A percentile compares a stretch with the other conserved stretches of the same genome.
These are phyloP conservation scores for Pythium chondricola DNA, from an alignment of 352 stramenopile genomes.

Conservation along the genomic window DNA sequence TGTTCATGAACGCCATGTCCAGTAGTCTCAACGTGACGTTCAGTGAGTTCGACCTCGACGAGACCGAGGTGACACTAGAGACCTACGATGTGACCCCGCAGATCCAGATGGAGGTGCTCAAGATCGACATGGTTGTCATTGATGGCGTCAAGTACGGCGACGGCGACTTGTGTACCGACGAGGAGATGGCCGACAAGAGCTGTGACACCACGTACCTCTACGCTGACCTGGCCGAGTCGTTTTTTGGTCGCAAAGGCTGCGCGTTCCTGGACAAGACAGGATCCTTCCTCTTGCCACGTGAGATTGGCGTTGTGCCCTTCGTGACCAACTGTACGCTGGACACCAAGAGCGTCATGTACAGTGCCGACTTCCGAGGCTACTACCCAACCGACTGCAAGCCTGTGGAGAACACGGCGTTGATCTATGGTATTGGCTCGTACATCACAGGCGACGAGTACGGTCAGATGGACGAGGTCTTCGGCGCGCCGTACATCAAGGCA, in stretches of 20 bases:
- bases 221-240: constrained; percentile 20
- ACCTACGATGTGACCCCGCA: constrained; percentile 13
- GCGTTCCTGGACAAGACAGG: constrained; percentile 32
- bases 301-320: constrained; percentile 38
- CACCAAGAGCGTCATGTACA: constrained; percentile 26
- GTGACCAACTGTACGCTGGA: constrained; percentile 28
- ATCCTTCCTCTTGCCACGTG: constrained; percentile 25
- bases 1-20: background rate
- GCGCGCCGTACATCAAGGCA: constrained; percentile 24
- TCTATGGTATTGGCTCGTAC: constrained; percentile 41
- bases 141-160: constrained; percentile 2
- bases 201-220: constrained; percentile 19
- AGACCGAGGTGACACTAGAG: constrained; percentile 6
- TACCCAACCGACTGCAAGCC: constrained; percentile 26
- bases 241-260: constrained; percentile 30
- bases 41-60: background rate
- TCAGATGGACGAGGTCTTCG: constrained; percentile 5
- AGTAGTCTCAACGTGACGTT: constrained; percentile 1
- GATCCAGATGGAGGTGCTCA: constrained; percentile 9
- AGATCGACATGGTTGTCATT: constrained; percentile 7
- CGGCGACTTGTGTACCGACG: background rate
- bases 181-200: background rate
- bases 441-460: constrained; percentile 34
- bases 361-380: constrained; percentile 32
- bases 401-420: constrained; percentile 21